Conservation (phyloP, 306 rosid species). For the Gillenia trifoliata region DNA sequence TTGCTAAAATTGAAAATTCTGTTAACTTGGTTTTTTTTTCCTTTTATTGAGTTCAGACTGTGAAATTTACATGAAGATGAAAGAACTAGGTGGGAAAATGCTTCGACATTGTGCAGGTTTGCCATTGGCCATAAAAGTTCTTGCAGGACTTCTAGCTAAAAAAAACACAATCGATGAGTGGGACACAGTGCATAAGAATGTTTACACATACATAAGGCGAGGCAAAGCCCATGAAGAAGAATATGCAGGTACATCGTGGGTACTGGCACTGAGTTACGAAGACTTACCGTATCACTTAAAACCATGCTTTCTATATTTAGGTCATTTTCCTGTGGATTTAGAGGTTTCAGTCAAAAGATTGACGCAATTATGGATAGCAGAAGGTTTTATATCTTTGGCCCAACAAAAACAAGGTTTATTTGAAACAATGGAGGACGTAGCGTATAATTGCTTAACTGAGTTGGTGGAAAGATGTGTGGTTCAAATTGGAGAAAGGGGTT, state of each 20-base stretch:
- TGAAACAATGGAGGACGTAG: not conserved
- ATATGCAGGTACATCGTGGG: not conserved
- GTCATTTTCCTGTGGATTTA: not conserved
- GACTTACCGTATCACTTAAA: not conserved
- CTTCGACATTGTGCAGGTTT: not conserved
- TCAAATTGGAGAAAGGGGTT: not conserved
- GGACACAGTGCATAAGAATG: not conserved
- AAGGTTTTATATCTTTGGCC: constrained; percentile 1
- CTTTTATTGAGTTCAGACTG: too few relatives aligned
- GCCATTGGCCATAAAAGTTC: not conserved
- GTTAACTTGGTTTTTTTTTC: too few relatives aligned
- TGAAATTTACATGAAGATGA: not conserved
- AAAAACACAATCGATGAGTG: constrained; percentile 1
- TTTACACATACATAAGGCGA: not conserved
- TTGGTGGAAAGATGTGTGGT: constrained; percentile 4
- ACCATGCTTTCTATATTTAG: constrained; percentile 1
- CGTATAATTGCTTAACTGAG: not conserved
- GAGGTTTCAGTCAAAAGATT: not conserved
- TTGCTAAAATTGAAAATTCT: too few relatives aligned
- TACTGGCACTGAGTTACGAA: constrained; percentile 12
- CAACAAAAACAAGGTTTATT: too few relatives aligned
- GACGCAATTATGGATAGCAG: constrained; percentile 2
- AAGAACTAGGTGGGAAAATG: not conserved
- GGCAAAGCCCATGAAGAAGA: not conserved
- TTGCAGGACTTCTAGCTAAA: not conserved